phyloP scores from a whole-genome alignment of 148 eudicot species.

The Bassia scoparia region DNA sequence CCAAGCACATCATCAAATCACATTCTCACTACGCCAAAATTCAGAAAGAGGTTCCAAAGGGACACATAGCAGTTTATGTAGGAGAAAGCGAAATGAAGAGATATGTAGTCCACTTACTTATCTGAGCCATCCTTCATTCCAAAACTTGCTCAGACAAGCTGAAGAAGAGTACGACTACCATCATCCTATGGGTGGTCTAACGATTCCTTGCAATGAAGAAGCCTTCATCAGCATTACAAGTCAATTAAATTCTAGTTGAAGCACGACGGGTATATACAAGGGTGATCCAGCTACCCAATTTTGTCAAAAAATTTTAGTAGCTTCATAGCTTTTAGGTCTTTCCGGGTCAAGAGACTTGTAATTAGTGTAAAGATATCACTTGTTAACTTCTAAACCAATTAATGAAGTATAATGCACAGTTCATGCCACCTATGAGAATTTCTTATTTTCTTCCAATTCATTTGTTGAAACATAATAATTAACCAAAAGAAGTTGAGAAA shows the following conservation, averaged over 20 bases:
- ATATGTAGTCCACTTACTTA: slow-evolving; percentile 41
- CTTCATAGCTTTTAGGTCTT: background rate
- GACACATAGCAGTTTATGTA: slow-evolving; percentile 48
- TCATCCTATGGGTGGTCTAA: slow-evolving; percentile 52
- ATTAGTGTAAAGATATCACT: background rate
- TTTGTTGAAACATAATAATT: no score
- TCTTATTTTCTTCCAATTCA: no score
- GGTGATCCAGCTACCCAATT: slow-evolving; percentile 2
- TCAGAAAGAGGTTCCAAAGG: slow-evolving; percentile 36
- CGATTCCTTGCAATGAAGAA: slow-evolving; percentile 53
- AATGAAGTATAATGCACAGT: background rate
- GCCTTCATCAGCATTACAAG: slow-evolving; percentile 30
- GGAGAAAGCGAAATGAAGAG: slow-evolving; percentile 42
- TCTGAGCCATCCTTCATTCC: slow-evolving; percentile 44
- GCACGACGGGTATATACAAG: background rate
- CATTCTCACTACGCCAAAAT: slow-evolving; percentile 11
- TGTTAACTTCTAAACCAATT: background rate
- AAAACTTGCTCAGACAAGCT: slow-evolving; percentile 32
- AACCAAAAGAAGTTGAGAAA: no score
- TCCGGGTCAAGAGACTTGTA: background rate
- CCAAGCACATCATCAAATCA: slow-evolving; percentile 24
- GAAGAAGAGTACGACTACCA: slow-evolving; percentile 54
- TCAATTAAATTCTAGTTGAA: slow-evolving; percentile 5
- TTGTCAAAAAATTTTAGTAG: background rate
- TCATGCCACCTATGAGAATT: background rate